Base-by-base conservation (phyloP, 148 eudicot genomes). In the Gaultheria prostrata region DNA sequence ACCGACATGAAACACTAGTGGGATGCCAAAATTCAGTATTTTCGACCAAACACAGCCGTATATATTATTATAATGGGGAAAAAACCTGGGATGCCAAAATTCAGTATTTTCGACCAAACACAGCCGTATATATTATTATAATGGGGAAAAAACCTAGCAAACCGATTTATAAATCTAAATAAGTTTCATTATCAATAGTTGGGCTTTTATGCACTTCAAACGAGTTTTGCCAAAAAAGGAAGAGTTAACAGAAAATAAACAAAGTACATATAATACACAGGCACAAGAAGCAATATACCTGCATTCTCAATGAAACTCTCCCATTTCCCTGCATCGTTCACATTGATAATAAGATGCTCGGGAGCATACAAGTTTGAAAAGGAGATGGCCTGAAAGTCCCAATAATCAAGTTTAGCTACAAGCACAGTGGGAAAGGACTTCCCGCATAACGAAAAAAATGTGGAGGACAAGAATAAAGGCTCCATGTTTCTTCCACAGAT, bases 271-370 rank as follows among this genome's bases (percentile, higher is more conserved):
- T 48, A 28, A 81, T 59, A 12, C 28, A 67, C 28, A 6, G 7
- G 33, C 81, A 21, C 20, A 46, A 39, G 76, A 46, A 82, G 77
- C n/a, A 81, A 11, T 3, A 63, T 88, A 97, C 99, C 98, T 87
- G 99, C 99, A 89, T 97, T 97, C 87, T 97, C 94, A 30, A 97
- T 86, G 76, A 92, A 92, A 82, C 89, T 87, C 87, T 97, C 99
- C 99, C 99, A 97, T 86, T 93, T 97, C 91, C 95, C 99, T 82
- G 98, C 98, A 89, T 97, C 98, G 85, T 86, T 85, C 72, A 97
- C 99, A 83, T 97, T 97, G 83, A 97, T 90, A 77, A 97, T 97
- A 82, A 97, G 92, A 89, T 97, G 99, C 91, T 95, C 98, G 1
- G 99, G 99, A 72, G 99, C 99, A 84, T 97, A 97, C 81, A 92